Evolutionary conservation across 208 protist genomes (phyloP), one percentile per base, ranked within the genome.

Genomic region (Trypanosoma brucei): DNA sequence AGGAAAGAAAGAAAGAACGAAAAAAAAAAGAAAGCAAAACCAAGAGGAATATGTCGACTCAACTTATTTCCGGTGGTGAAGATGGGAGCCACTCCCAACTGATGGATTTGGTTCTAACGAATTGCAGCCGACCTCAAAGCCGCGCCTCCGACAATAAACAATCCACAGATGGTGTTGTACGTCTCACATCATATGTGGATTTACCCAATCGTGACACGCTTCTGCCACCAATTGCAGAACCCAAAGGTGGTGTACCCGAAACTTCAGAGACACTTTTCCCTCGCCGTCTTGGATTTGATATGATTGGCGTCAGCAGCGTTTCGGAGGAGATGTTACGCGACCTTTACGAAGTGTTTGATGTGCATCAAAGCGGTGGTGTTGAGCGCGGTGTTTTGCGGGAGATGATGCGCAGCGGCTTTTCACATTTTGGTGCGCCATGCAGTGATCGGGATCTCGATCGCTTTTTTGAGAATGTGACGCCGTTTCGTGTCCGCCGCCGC

Each of bases 271-370:
- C 22, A 33, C 31, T 34, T 1, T 36, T 40, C 3, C 39, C 54
- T 14, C 49, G 34, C 7, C 59, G 59, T 45, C 42, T 69, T 3
- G 46, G 62, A 14, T 69, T 76, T 39, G 63, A 76, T 48, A 53
- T 65, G 51, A 22, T 76, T 36, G 70, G 70, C n/a, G 44, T 76
- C 14, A 34, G 2, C 8, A 44, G 46, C 13, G 5, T 69, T 1
- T 54, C 62, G 13, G 52, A 76, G 14, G 59, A 70, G 11, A 76
- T 76, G 63, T 57, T 76, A 13, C 46, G 36, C 1, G 70, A 70
- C 22, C 38, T 76, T 13, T 76, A 70, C 58, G 59, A 70, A 2
- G 55, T 58, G 2, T 76, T 70, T 50, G 70, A 76, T 31, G 55
- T 68, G 51, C 3, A 62, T 37, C 45, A 56, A 3, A 33, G 54